These are phyloP conservation scores for Saccharomycopsis sp. DNA, from an alignment of 805 yeast genomes.

Conservation along the genomic window DNA sequence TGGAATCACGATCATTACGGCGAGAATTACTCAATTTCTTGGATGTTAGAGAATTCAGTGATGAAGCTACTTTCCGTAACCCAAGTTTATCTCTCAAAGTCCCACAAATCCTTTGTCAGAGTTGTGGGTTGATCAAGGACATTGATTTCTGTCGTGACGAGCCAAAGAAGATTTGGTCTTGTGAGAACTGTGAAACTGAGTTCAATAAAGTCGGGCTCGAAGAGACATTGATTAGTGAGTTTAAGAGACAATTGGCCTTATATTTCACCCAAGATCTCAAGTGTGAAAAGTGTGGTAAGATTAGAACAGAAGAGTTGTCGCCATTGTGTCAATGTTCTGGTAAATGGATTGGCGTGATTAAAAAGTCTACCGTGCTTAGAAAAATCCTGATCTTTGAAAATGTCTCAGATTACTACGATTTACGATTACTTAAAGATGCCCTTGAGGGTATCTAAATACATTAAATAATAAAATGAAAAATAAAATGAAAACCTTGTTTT, in stretches of 20 bases:
- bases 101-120: slow-evolving; percentile 66
- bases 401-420: slow-evolving; percentile 53
- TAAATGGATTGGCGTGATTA: slow-evolving; percentile 56
- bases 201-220: slow-evolving; percentile 68
- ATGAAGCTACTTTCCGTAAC: slow-evolving; percentile 61
- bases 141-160: slow-evolving; percentile 77
- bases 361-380: slow-evolving; percentile 37
- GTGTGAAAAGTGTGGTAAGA: slow-evolving; percentile 68
- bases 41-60: slow-evolving; percentile 80
- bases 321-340: slow-evolving; percentile 87
- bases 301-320: slow-evolving; percentile 63
- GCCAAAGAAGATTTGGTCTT: slow-evolving; percentile 42
- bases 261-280: slow-evolving; percentile 75
- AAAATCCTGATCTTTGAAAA: slow-evolving; percentile 45
- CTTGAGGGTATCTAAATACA: background rate
- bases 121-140: slow-evolving; percentile 69
- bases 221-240: slow-evolving; percentile 65
- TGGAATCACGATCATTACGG: slow-evolving; percentile 71
- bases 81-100: slow-evolving; percentile 68
- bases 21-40: slow-evolving; percentile 65
- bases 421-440: slow-evolving; percentile 43
- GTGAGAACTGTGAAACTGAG: slow-evolving; percentile 57
- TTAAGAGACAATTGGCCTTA: slow-evolving; percentile 46
- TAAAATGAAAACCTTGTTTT: no score
- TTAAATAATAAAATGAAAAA: background rate